phyloP scores from a whole-genome alignment of 345 rosid species.

The sweet orange (Citrus sinensis) region DNA sequence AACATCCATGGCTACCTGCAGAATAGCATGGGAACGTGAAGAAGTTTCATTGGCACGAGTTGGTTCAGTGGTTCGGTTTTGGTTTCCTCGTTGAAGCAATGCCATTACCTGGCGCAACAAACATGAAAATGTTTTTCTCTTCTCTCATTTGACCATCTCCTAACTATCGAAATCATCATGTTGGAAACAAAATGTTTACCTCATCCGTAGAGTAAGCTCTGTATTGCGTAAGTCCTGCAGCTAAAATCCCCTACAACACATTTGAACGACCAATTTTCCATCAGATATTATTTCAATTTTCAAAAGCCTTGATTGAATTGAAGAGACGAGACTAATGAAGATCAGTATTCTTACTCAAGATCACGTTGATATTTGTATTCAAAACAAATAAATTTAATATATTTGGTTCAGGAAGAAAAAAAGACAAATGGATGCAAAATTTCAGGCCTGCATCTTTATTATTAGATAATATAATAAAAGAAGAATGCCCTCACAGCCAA shows the following conservation, averaged over 20 bases:
- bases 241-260: slow-evolving; percentile 68
- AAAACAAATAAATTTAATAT: neutral
- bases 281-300: neutral
- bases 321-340: neutral
- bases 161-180: neutral
- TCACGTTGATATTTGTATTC: neutral
- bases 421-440: neutral
- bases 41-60: slow-evolving; percentile 93
- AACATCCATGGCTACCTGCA: slow-evolving; percentile 51
- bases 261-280: slow-evolving; percentile 6
- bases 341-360: neutral
- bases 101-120: slow-evolving; percentile 71
- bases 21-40: slow-evolving; percentile 94
- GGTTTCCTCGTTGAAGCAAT: slow-evolving; percentile 88
- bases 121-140: slow-evolving; percentile 3
- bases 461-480: neutral
- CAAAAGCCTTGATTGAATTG: neutral
- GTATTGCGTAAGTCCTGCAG: slow-evolving; percentile 94
- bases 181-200: slow-evolving; percentile 31
- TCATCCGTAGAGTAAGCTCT: slow-evolving; percentile 95
- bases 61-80: slow-evolving; percentile 92
- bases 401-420: neutral
- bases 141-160: slow-evolving; percentile 1
- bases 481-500: neutral
- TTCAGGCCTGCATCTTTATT: neutral